A percentile compares a stretch with the other conserved stretches of the same genome.
phyloP scores from a whole-genome alignment of 2,329 filamentous ascomycete species.

The Claviceps spartinae region DNA sequence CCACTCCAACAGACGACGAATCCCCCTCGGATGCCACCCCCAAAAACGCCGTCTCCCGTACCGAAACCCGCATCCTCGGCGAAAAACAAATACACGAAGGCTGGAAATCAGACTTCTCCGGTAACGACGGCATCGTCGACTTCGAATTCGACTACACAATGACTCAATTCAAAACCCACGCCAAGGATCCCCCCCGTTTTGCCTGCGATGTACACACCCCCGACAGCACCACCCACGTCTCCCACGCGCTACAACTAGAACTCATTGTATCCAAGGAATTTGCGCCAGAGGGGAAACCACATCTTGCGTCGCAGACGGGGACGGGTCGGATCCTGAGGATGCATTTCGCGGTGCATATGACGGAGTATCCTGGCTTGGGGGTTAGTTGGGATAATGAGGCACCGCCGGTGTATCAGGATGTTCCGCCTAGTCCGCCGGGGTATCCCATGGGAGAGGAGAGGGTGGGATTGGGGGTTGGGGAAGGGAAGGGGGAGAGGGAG shows the following conservation, averaged over 20 bases:
- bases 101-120: constrained; percentile 65
- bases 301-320: constrained; percentile 69
- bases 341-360: constrained; percentile 74
- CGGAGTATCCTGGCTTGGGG: constrained; percentile 71
- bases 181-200: constrained; percentile 43
- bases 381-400: constrained; percentile 96
- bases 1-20: constrained; percentile 9
- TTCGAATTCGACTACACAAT: constrained; percentile 37
- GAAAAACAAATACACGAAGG: constrained; percentile 70
- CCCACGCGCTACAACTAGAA: constrained; percentile 79
- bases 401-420: constrained; percentile 86
- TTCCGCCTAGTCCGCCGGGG: constrained; percentile 70
- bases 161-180: constrained; percentile 26
- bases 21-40: constrained; percentile 6
- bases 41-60: constrained; percentile 58
- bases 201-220: constrained; percentile 65
- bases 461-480: too few relatives aligned
- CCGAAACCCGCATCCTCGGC: constrained; percentile 64
- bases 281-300: constrained; percentile 52
- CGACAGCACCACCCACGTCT: constrained; percentile 58
- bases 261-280: constrained; percentile 92
- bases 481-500: constrained; percentile 3
- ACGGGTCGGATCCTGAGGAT: constrained; percentile 83
- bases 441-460: constrained; percentile 29
- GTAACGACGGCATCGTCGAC: constrained; percentile 47